These are phyloP conservation scores for Cryptococcus hybrid DNA, from an alignment of 1,284 basidiomycete genomes.

Conservation along the genomic window DNA sequence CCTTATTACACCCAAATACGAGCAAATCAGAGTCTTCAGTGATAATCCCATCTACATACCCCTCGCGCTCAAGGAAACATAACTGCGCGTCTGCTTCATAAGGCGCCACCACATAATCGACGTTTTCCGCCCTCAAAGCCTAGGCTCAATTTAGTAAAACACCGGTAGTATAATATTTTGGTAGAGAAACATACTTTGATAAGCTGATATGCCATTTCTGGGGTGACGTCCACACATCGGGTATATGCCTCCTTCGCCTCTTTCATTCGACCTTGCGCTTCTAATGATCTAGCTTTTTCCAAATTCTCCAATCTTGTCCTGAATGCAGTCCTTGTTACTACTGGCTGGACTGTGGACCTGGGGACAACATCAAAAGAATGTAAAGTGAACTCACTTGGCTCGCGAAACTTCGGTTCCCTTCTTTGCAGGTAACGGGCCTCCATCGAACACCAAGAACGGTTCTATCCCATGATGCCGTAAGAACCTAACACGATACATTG, in stretches of 20 bases:
- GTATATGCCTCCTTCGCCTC: conserved; percentile 86
- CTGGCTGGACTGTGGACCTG: neutral
- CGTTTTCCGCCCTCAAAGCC: conserved; percentile 75
- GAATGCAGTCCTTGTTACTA: neutral
- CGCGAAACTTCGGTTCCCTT: conserved; percentile 82
- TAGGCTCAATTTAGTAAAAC: conserved; percentile 39
- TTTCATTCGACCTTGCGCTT: conserved; percentile 69
- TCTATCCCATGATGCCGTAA: conserved; percentile 78
- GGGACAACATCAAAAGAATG: neutral
- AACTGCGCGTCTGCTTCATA: conserved; percentile 99
- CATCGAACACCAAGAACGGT: conserved; percentile 96
- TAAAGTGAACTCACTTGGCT: conserved; percentile 52
- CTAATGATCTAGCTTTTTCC: conserved; percentile 67
- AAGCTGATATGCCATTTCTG: conserved; percentile 94
- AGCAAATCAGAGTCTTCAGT: conserved; percentile 98
- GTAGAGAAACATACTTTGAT: conserved; percentile 69
- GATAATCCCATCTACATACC: conserved; percentile 86
- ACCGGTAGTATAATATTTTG: neutral
- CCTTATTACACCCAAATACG: conserved; percentile 88
- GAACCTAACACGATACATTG: conserved; percentile 87
- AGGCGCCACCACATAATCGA: conserved; percentile 90
- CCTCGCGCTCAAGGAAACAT: conserved; percentile 80
- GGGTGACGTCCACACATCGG: conserved; percentile 93
- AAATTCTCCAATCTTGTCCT: conserved; percentile 52
- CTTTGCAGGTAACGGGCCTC: conserved; percentile 93